Conservation (phyloP, 345 rosid species). For the Salix udensis region DNA sequence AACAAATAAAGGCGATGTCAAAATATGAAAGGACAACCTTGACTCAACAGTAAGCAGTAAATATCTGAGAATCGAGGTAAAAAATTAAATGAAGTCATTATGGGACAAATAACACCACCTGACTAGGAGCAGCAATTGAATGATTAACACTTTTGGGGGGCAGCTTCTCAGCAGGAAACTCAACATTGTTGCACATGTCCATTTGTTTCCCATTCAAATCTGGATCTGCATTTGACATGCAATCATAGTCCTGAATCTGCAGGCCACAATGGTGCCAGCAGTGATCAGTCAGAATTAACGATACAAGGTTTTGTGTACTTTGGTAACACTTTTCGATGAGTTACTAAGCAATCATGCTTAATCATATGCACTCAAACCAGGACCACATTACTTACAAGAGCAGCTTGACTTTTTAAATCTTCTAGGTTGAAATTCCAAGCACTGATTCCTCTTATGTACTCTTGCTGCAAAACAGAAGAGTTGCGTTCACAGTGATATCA, state of each 20-base stretch:
- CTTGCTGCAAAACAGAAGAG: slow-evolving; percentile 62
- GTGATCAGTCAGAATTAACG: slow-evolving; percentile 8
- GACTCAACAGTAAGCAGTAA: background rate
- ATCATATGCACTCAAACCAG: background rate
- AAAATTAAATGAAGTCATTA: background rate
- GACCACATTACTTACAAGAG: slow-evolving; percentile 52
- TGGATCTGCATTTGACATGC: slow-evolving; percentile 44
- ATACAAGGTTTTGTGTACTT: background rate
- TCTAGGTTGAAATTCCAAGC: slow-evolving; percentile 99
- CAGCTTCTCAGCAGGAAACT: slow-evolving; percentile 25
- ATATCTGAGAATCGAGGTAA: background rate
- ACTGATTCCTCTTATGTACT: slow-evolving; percentile 88
- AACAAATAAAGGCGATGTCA: slow-evolving; percentile 23
- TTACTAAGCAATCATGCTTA: background rate
- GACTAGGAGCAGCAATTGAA: slow-evolving; percentile 48
- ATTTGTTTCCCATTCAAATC: slow-evolving; percentile 42
- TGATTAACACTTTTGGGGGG: slow-evolving; percentile 46
- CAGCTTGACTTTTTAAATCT: slow-evolving; percentile 92
- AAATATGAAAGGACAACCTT: slow-evolving; percentile 9
- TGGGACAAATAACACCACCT: slow-evolving; percentile 44
- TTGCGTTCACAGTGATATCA: slow-evolving; percentile 8
- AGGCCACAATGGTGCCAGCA: slow-evolving; percentile 16
- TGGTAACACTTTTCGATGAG: background rate
- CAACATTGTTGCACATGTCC: slow-evolving; percentile 37
- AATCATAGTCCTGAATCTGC: slow-evolving; percentile 77